phyloP scores from a whole-genome alignment of 106 monocot genomes.

The Xerophyta viscosa region DNA sequence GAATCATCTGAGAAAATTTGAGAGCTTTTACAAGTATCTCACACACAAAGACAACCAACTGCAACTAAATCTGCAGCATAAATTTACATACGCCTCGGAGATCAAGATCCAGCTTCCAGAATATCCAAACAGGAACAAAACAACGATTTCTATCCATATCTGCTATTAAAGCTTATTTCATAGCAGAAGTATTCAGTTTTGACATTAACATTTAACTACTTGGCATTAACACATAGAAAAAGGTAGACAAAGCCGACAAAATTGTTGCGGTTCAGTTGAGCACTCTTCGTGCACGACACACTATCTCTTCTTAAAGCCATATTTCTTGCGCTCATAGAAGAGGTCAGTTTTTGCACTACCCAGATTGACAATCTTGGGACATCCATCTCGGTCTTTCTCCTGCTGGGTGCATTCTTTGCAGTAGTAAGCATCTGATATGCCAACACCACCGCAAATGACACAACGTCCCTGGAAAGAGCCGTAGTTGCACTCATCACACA shows the following conservation, averaged over 20 bases:
- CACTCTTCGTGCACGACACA: background rate
- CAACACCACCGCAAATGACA: slow-evolving; percentile 80
- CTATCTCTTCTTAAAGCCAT: slow-evolving; percentile 75
- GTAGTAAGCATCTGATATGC: slow-evolving; percentile 78
- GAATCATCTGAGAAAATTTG: no score
- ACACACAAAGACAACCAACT: no score
- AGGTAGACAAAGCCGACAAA: no score
- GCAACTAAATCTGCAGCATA: no score
- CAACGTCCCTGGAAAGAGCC: slow-evolving; percentile 78
- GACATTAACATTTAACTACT: no score
- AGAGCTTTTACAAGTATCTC: no score
- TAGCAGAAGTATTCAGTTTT: no score
- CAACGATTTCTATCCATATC: no score
- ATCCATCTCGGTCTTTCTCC: slow-evolving; percentile 82
- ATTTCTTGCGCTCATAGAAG: slow-evolving; percentile 81
- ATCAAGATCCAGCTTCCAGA: no score
- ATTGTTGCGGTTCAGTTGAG: background rate
- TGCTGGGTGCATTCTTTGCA: slow-evolving; percentile 83
- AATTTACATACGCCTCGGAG: no score
- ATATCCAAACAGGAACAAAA: no score
- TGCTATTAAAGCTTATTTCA: no score
- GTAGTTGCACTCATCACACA: slow-evolving; percentile 88
- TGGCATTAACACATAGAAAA: background rate
- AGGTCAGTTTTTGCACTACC: slow-evolving; percentile 86
- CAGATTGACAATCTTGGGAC: slow-evolving; percentile 84